Base-by-base conservation (phyloP, 1,284 basidiomycete genomes). In the Schizophyllum commune region DNA sequence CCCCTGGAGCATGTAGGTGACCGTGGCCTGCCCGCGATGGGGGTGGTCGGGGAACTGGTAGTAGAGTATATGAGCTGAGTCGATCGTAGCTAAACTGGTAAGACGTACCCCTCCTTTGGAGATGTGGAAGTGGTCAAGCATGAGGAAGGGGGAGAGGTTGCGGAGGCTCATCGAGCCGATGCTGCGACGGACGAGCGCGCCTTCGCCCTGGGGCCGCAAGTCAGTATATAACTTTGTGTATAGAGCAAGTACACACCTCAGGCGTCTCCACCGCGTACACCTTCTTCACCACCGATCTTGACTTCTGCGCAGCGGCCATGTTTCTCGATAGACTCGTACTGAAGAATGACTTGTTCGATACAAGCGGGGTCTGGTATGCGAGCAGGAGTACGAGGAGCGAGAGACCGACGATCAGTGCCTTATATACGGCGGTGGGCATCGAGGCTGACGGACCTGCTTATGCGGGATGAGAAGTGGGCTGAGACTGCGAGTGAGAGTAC, bases 1-100 rank as follows among this genome's bases (percentile, higher is more conserved):
- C 79, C 96, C 96, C 72, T 93, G 80, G 0, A 96, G 78, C 83
- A 97, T 89, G 72, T 96, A 96, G 0, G 94, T 96, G 0, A 91
- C 86, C 1, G 89, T 94, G 1, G 89, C 88, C 73, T 94, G 92
- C 3, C 94, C 95, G 33, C 94, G 81, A 72, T 96, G 94, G 1
- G 94, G 92, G 67, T 96, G 94, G 70, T 96, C 92, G 32, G 87
- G 86, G 66, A 91, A 91, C 53, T 47, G 52, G 53, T 33, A 33
- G 19, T 33, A 39, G n/a, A 57, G n/a, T 52, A 33, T 32, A 4
- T 32, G 17, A 17, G n/a, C 27, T 56, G 19, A 3, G 27, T 55
- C 27, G 19, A 21, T 22, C 39, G 4, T 51, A 27, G 17, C 27
- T 39, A 22, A 33, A 47, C 20, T 56, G 51, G 55, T 22, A 39